Percentiles rank a stretch among this genome's conserved stretches.
These are phyloP conservation scores for Pleurotus tuber-regium DNA, from an alignment of 768 basidiomycete genomes.

Conservation along the genomic window DNA sequence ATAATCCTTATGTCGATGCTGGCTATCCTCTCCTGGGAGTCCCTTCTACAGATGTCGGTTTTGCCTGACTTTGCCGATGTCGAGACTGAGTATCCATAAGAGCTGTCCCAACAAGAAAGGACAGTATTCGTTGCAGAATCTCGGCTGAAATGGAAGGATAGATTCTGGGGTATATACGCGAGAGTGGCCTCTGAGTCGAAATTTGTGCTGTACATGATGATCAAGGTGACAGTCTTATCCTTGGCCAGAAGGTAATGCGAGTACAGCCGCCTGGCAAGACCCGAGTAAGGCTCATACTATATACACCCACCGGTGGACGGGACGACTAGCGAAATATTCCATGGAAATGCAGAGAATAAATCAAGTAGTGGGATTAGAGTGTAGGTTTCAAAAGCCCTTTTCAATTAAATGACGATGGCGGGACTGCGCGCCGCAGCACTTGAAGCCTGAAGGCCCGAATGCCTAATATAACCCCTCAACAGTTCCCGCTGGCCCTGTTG, in stretches of 20 bases:
- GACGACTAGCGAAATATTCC: too few relatives aligned
- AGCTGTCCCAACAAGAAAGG: conserved; percentile 1
- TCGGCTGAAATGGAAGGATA: conserved; percentile 8
- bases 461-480: too few relatives aligned
- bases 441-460: too few relatives aligned
- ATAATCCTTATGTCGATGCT: conserved; percentile 6
- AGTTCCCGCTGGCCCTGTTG: too few relatives aligned
- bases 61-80: conserved; percentile 8
- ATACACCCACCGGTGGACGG: too few relatives aligned
- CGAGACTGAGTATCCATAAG: neutral
- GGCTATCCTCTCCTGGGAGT: conserved; percentile 3
- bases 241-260: neutral
- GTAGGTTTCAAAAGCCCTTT: neutral
- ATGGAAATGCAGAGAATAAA: too few relatives aligned
- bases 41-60: conserved; percentile 2
- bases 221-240: conserved; percentile 4
- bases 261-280: neutral
- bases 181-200: conserved; percentile 7
- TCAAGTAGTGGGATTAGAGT: conserved; percentile 8
- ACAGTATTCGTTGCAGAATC: conserved; percentile 8
- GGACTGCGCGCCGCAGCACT: conserved; percentile 5
- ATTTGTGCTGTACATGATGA: conserved; percentile 4
- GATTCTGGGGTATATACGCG: conserved; percentile 4
- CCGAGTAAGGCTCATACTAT: conserved; percentile 1
- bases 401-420: neutral